Conservation (phyloP, 2,329 filamentous ascomycete genomes). For the Alternaria triticimaculans region DNA sequence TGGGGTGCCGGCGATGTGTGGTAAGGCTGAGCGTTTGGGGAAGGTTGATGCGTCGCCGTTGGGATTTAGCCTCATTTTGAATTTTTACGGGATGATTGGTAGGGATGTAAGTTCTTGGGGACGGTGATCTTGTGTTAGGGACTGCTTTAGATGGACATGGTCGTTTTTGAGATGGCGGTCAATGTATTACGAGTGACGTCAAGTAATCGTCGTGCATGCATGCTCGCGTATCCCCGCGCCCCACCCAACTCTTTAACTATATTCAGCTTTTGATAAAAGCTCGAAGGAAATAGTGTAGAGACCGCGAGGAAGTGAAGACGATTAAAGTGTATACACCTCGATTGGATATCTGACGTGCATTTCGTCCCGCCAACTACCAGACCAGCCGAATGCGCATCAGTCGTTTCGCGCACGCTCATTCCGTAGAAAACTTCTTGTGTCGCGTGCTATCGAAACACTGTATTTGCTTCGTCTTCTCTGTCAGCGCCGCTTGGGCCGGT, state of each 20-base stretch:
- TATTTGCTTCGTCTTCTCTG: neutral
- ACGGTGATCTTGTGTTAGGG: neutral
- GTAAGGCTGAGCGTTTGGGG: slow-evolving; percentile 27
- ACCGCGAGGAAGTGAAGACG: neutral
- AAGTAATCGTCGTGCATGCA: neutral
- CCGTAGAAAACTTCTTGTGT: neutral
- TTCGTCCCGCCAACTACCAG: neutral
- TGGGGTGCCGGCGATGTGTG: slow-evolving; percentile 29
- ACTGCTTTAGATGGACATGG: neutral
- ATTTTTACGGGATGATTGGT: neutral
- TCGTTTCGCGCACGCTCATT: neutral
- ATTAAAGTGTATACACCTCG: neutral
- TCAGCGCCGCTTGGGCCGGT: neutral
- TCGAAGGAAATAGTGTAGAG: neutral
- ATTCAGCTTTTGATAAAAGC: slow-evolving; percentile 1
- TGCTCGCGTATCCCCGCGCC: neutral
- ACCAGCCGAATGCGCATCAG: neutral
- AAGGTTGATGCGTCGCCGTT: slow-evolving; percentile 26
- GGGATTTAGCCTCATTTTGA: slow-evolving; percentile 27
- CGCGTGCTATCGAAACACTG: neutral
- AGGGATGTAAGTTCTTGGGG: neutral
- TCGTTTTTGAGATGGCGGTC: neutral
- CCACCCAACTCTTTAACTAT: neutral
- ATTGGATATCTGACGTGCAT: neutral
- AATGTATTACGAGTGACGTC: slow-evolving; percentile 5